Base-by-base conservation (phyloP, 1,284 basidiomycete genomes). In the Neotropicomus parvogracilis region DNA sequence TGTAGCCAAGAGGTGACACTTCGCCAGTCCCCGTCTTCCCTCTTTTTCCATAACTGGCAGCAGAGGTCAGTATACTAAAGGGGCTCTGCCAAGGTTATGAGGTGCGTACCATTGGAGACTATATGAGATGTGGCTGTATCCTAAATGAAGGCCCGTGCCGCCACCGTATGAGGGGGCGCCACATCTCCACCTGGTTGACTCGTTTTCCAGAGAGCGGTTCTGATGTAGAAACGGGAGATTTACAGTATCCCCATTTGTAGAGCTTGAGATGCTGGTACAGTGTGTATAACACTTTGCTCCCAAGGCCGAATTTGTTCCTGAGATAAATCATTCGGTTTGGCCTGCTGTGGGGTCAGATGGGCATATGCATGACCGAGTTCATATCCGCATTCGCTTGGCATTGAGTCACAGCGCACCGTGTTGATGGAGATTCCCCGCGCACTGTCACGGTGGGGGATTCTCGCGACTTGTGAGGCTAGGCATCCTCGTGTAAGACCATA, bases 331-430 rank as follows among this genome's bases (percentile, higher is more conserved):
- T 24, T 5, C n/a, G n/a, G n/a, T n/a, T n/a, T n/a, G n/a, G n/a
- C n/a, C n/a, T n/a, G n/a, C n/a, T n/a, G n/a, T n/a, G n/a, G n/a
- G n/a, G n/a, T n/a, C n/a, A 34, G 13, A 17, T 9, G 27, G 13
- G 28, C 16, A 19, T 12, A 29, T 12, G 42, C 13, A 37, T 6
- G 33, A 37, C 24, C 27, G 11, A 5, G 5, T 58, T 52, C 53
- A 55, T 58, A 14, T 58, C 53, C 40, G 51, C 28, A n/a, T 24
- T 24, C 28, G 11, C n/a, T 40, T 46, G 31, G 34, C 48, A 35
- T 36, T 52, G 31, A 27, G 32, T n/a, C n/a, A n/a, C n/a, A n/a
- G n/a, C n/a, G n/a, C n/a, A n/a, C n/a, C 35, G 21, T 47, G 48
- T 38, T 13, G 16, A 28, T 19, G 47, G 48, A 16, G 27, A 39